These are phyloP conservation scores for Phaseolus lunatus DNA, from an alignment of 306 rosid genomes.

Conservation along the genomic window DNA sequence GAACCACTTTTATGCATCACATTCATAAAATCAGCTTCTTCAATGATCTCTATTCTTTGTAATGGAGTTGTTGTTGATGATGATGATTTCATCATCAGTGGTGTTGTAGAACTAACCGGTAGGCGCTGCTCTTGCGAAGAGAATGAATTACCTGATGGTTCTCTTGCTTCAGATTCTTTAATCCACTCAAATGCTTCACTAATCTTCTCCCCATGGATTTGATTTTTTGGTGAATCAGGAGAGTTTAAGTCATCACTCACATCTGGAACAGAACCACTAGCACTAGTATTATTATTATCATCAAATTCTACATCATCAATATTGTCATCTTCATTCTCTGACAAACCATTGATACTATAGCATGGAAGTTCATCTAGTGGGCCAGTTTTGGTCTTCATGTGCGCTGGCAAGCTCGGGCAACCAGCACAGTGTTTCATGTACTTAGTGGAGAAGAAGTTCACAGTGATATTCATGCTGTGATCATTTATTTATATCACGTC, in stretches of 20 bases:
- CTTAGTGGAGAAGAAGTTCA: constrained; percentile 87
- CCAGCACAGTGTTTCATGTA: constrained; percentile 75
- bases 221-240: constrained; percentile 37
- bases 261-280: constrained; percentile 42
- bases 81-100: constrained; percentile 38
- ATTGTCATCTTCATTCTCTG: constrained; percentile 61
- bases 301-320: constrained; percentile 52
- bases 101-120: constrained; percentile 40
- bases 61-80: constrained; percentile 29
- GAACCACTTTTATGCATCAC: constrained; percentile 9
- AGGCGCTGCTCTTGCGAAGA: constrained; percentile 36
- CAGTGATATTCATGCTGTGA: constrained; percentile 78
- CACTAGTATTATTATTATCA: constrained; percentile 27
- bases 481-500: constrained; percentile 36
- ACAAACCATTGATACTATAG: constrained; percentile 53
- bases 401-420: constrained; percentile 77
- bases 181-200: constrained; percentile 27
- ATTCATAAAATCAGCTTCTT: constrained; percentile 29
- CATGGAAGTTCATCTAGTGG: constrained; percentile 87
- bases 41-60: constrained; percentile 41
- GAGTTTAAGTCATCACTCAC: constrained; percentile 36
- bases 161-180: constrained; percentile 47
- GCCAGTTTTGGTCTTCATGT: constrained; percentile 69
- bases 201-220: constrained; percentile 1
- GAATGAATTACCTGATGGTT: constrained; percentile 37